A percentile compares a stretch with the other conserved stretches of the same genome.
These are phyloP conservation scores for Hortiboletus rubellus DNA, from an alignment of 1,284 basidiomycete species.

Conservation along the genomic window DNA sequence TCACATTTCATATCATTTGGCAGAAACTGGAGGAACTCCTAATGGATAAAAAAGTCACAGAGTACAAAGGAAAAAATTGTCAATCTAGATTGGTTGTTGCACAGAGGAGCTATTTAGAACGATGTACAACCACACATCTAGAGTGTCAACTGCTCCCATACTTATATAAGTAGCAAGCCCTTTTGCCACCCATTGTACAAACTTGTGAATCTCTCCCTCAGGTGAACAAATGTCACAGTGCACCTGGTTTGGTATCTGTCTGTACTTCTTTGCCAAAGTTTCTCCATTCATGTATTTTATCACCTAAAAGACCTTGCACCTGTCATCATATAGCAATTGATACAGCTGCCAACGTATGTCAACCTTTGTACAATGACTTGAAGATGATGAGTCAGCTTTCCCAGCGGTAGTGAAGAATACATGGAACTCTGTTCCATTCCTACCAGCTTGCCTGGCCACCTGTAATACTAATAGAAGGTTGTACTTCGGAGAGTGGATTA, in stretches of 20 bases:
- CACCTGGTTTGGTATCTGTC: background rate
- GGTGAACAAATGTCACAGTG: background rate
- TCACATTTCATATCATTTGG: no score
- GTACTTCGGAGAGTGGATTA: background rate
- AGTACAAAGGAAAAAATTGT: no score
- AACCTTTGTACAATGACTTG: background rate
- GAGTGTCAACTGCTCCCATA: no score
- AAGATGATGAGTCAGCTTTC: background rate
- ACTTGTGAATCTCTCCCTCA: background rate
- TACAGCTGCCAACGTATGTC: background rate
- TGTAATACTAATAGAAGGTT: background rate
- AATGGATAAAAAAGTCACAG: no score
- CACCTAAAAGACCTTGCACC: background rate
- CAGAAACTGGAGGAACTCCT: no score
- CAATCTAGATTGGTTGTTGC: no score
- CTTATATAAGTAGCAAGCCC: background rate
- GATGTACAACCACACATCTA: no score
- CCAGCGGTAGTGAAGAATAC: conserved; percentile 1
- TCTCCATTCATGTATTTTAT: background rate
- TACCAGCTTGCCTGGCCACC: conserved; percentile 1
- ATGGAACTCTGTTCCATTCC: conserved; percentile 6
- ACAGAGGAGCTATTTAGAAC: no score
- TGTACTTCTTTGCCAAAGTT: background rate
- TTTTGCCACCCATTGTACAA: background rate
- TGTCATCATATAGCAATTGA: background rate